Percentiles rank a stretch among this genome's conserved stretches.
Conservation (phyloP, 805 yeast species). For the Candida broadrunensis region DNA sequence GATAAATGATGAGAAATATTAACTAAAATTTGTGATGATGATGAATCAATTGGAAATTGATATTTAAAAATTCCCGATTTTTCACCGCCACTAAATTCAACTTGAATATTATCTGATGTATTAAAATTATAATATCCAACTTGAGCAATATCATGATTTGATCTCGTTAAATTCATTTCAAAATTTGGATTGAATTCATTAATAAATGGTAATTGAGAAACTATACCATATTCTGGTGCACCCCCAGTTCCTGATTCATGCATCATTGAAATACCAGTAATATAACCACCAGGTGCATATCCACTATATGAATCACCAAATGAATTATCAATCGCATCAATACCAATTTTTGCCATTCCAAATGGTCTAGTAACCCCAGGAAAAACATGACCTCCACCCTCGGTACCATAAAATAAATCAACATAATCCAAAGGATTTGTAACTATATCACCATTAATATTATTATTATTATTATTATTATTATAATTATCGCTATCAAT, state of each 20-base stretch:
- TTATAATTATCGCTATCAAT: too few species aligned
- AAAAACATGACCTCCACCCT: slow-evolving; percentile 30
- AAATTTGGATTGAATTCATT: slow-evolving; percentile 11
- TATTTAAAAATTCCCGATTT: slow-evolving; percentile 24
- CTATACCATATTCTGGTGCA: slow-evolving; percentile 33
- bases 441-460: too few species aligned
- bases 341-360: slow-evolving; percentile 36
- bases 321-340: slow-evolving; percentile 19
- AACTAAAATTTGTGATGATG: slow-evolving; percentile 17
- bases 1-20: slow-evolving; percentile 26
- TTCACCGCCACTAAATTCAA: slow-evolving; percentile 24
- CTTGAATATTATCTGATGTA: slow-evolving; percentile 15
- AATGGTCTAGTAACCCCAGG: slow-evolving; percentile 35
- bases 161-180: slow-evolving; percentile 10
- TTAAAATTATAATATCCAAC: slow-evolving; percentile 23
- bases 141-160: slow-evolving; percentile 15
- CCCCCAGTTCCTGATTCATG: slow-evolving; percentile 42
- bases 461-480: too few species aligned
- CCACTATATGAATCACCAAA: slow-evolving; percentile 31
- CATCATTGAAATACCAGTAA: slow-evolving; percentile 34
- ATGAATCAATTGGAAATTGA: slow-evolving; percentile 10
- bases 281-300: slow-evolving; percentile 24
- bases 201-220: slow-evolving; percentile 25
- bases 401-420: slow-evolving; percentile 33
- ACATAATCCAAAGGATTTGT: slow-evolving; percentile 9